phyloP scores from a whole-genome alignment of 2,329 filamentous ascomycete genomes.

The Diaporthe destruens region DNA sequence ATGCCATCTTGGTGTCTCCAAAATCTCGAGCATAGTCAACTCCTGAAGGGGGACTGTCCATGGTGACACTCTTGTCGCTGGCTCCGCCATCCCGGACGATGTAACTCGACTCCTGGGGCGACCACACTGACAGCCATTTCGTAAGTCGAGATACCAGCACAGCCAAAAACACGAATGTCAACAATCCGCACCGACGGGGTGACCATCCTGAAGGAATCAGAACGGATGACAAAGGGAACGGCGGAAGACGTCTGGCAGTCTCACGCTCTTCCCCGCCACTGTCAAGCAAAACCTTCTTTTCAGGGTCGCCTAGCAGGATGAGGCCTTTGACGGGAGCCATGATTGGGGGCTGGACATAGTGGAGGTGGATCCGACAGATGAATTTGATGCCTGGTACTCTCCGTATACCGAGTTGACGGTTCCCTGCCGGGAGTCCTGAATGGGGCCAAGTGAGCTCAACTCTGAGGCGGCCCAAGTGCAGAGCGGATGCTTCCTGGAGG shows the following conservation, averaged over 20 bases:
- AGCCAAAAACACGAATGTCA: neutral
- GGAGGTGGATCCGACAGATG: neutral
- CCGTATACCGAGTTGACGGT: conserved; percentile 1
- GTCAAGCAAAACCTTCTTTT: neutral
- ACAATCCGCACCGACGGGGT: conserved; percentile 29
- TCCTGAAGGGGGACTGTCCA: neutral
- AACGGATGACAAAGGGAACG: neutral
- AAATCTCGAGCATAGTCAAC: neutral
- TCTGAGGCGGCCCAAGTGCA: conserved; percentile 4
- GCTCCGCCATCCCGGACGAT: neutral
- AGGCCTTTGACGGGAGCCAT: conserved; percentile 22
- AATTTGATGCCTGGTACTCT: conserved; percentile 12
- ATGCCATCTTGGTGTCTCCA: conserved; percentile 24
- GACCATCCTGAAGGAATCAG: conserved; percentile 39
- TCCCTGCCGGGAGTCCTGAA: neutral
- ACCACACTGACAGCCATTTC: neutral
- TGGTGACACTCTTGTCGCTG: conserved; percentile 17
- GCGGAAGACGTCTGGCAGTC: conserved; percentile 22
- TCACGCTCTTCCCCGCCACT: conserved; percentile 10
- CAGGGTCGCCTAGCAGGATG: conserved; percentile 38
- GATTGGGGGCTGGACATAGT: conserved; percentile 24
- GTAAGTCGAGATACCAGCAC: neutral
- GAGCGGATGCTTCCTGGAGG: neutral
- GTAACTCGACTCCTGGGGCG: conserved; percentile 28
- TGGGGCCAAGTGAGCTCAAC: conserved; percentile 6